Evolutionary conservation across 2,329 filamentous ascomycete genomes (phyloP).

Genomic region (Xylaria digitata): DNA sequence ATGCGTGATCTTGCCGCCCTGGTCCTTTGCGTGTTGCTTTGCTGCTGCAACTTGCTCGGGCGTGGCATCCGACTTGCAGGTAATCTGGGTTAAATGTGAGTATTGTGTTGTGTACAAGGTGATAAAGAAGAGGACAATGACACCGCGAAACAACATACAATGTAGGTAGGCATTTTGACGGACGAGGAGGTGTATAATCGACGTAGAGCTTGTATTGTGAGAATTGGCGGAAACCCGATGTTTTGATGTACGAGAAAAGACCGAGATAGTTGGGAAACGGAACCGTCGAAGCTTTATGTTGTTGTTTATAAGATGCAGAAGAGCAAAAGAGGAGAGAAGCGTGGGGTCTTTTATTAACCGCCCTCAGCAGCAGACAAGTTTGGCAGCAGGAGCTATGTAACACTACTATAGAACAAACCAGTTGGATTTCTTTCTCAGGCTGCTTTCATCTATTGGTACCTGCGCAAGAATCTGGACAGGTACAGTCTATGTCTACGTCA

Average conservation of each 20-base stretch:
- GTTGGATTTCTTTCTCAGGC: conserved; percentile 2
- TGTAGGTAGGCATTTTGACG: conserved; percentile 66
- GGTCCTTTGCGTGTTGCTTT: conserved; percentile 77
- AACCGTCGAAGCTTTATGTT: neutral
- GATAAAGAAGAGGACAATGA: neutral
- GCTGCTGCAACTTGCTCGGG: conserved; percentile 75
- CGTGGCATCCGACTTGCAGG: conserved; percentile 77
- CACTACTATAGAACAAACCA: neutral
- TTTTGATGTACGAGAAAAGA: neutral
- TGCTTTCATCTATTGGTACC: neutral
- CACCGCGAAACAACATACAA: conserved; percentile 56
- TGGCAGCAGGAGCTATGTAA: conserved; percentile 10
- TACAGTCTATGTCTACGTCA: conserved; percentile 35
- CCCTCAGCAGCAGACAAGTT: neutral
- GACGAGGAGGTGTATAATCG: conserved; percentile 32
- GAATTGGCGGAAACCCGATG: neutral
- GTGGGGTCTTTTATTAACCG: conserved; percentile 33
- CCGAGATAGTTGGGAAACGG: neutral
- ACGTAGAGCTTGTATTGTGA: conserved; percentile 31
- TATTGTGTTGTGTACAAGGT: conserved; percentile 4
- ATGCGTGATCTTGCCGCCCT: conserved; percentile 85
- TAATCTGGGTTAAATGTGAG: conserved; percentile 68
- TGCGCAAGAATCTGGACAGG: neutral
- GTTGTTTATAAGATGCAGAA: neutral
- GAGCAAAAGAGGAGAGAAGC: conserved; percentile 6